Percentiles rank a stretch among this genome's conserved stretches.
Evolutionary conservation across 1,139 yeast genomes (phyloP).

Genomic region (Hanseniaspora gamundiae): DNA sequence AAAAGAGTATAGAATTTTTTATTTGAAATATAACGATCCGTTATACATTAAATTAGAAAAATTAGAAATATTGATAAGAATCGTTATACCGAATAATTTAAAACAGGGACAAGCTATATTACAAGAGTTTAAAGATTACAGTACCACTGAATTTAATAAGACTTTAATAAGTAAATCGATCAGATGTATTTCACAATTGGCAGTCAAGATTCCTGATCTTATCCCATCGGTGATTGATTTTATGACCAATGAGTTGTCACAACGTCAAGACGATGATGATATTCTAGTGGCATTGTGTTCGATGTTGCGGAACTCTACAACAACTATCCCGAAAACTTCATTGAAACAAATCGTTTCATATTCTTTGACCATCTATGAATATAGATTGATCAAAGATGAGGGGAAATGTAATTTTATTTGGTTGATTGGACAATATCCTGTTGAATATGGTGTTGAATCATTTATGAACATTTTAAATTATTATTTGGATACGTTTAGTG

Average conservation of each 20-base stretch:
- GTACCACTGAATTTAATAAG: conserved; percentile 79
- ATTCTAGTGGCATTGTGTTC: conserved; percentile 68
- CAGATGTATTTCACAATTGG: conserved; percentile 77
- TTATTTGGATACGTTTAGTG: conserved; percentile 52
- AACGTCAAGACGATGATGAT: conserved; percentile 43
- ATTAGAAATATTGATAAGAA: conserved; percentile 75
- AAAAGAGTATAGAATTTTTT: conserved; percentile 79
- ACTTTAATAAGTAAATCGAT: conserved; percentile 79
- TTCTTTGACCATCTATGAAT: conserved; percentile 20
- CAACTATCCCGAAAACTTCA: conserved; percentile 27
- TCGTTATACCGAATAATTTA: conserved; percentile 44
- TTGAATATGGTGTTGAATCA: conserved; percentile 33
- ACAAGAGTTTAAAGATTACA: conserved; percentile 81
- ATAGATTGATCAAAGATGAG: conserved; percentile 16
- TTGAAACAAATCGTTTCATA: conserved; percentile 19
- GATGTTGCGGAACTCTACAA: conserved; percentile 69
- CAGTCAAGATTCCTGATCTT: conserved; percentile 57
- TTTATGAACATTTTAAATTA: conserved; percentile 21
- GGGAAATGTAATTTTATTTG: conserved; percentile 47
- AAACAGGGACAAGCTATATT: conserved; percentile 57
- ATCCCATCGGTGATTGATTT: conserved; percentile 28
- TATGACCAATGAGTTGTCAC: background rate
- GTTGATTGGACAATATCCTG: conserved; percentile 83
- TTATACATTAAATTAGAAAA: conserved; percentile 86
- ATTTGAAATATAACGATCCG: conserved; percentile 91